Base-by-base conservation (phyloP, 352 stramenopile species). In the Phytophthora cajani region DNA sequence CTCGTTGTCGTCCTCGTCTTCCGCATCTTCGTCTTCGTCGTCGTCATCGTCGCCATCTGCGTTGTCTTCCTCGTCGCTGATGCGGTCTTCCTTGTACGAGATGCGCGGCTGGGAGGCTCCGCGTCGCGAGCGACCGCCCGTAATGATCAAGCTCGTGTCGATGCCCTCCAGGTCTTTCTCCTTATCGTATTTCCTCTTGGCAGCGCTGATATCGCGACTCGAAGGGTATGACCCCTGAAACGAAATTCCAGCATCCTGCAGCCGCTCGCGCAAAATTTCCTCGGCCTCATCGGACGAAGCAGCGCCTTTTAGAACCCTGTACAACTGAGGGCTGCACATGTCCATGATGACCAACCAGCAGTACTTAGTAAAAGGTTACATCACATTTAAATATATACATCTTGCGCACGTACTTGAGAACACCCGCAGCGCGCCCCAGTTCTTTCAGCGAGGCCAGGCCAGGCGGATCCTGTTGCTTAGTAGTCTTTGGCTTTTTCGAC, bases 91-190 rank as follows among this genome's bases (percentile, higher is more conserved):
- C 25, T 50, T 79, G 59, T 75, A 82, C 36, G 78, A 80, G 32
- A 81, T 65, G n/a, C n/a, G 46, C 2, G 46, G 59, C 50, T 74
- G 53, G 14, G 46, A 40, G 25, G 51, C 36, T 56, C 61, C 71
- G 46, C 76, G 75, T 46, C 77, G 80, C 12, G 75, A 69, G 23
- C 80, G 64, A 16, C 78, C 69, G 16, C 62, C 59, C 27, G 64
- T 69, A 60, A 95, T 91, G 67, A 96, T 96, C 14, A 92, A 64
- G 23, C 77, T 92, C 2, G 86, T 89, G 67, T 96, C 89, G 10
- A 96, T 96, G 12, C 88, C 89, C 52, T 96, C 89, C 32, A 95
- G 62, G 47, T 96, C 89, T 47, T 84, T 84, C 21, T 88, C 85
- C 27, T 90, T 76, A 6, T 81, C 81, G 10, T 79, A 76, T 69